A percentile compares a stretch with the other conserved stretches of the same genome.
Evolutionary conservation across 2,329 filamentous ascomycete species (phyloP).

Genomic region (Diaporthe amygdali): DNA sequence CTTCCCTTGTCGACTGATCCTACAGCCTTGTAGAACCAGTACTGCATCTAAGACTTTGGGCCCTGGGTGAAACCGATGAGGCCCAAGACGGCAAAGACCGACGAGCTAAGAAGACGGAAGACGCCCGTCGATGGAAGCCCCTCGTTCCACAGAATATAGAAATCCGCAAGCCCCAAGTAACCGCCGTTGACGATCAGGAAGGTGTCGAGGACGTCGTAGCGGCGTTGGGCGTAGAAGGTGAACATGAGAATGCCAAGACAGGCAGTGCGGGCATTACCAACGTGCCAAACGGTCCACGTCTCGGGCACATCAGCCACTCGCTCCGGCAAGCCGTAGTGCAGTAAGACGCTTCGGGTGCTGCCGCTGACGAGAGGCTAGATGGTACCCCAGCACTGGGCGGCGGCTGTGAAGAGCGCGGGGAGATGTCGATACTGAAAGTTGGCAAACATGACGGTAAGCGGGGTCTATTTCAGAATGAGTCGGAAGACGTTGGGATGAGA

Average conservation of each 20-base stretch:
- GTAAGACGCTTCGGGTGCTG: neutral
- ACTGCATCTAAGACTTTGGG: neutral
- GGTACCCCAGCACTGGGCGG: constrained; percentile 1
- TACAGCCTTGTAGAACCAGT: neutral
- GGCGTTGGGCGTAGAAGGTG: neutral
- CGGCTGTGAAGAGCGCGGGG: neutral
- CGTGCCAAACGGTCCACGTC: neutral
- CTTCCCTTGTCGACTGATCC: neutral
- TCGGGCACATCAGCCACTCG: neutral
- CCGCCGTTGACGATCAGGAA: neutral
- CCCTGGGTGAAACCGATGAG: neutral
- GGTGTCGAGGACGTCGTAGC: neutral
- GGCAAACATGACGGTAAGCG: neutral
- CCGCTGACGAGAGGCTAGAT: neutral
- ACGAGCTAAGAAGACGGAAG: neutral
- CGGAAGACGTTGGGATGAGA: neutral
- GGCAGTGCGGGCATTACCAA: neutral
- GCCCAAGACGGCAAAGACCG: neutral
- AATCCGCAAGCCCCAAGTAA: neutral
- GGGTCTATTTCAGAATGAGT: neutral
- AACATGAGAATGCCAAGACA: neutral
- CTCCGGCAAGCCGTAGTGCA: neutral
- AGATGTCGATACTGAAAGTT: neutral
- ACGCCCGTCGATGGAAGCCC: neutral
- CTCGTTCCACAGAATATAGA: neutral